Percentiles rank a stretch among this genome's conserved stretches.
These are phyloP conservation scores for Syzygium oleosum DNA, from an alignment of 345 rosid species.

Conservation along the genomic window DNA sequence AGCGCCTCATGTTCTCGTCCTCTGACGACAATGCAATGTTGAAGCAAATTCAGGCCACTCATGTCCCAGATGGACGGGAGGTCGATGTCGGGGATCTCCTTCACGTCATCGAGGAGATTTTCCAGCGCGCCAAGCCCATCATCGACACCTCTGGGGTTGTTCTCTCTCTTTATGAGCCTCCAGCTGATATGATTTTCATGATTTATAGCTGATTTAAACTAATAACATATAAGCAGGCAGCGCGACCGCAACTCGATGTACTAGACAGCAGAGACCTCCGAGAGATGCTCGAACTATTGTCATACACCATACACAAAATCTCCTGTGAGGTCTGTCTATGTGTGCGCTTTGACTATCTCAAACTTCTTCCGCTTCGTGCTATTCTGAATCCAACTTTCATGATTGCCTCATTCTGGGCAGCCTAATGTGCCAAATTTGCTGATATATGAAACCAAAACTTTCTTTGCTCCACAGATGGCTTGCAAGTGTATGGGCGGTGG, in stretches of 20 bases:
- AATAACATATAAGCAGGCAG: conserved; percentile 10
- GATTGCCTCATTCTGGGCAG: not conserved
- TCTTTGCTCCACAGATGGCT: conserved; percentile 22
- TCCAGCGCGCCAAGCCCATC: conserved; percentile 20
- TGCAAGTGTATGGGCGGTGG: conserved; percentile 34
- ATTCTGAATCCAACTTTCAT: not conserved
- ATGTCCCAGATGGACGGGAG: conserved; percentile 45
- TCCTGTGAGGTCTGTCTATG: conserved; percentile 44
- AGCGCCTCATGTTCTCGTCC: conserved; percentile 24
- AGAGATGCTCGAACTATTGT: conserved; percentile 31
- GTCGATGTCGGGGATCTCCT: conserved; percentile 33
- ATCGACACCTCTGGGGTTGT: not conserved
- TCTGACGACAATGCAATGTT: conserved; percentile 46
- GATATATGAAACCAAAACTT: not conserved
- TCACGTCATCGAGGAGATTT: conserved; percentile 36
- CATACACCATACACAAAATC: conserved; percentile 34
- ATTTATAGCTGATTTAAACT: not conserved
- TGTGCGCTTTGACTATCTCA: not conserved
- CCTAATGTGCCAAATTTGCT: not conserved
- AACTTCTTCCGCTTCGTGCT: not conserved
- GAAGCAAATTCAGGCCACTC: conserved; percentile 53
- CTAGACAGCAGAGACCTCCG: conserved; percentile 18
- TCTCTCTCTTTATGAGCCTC: not conserved
- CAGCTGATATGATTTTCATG: not conserved
- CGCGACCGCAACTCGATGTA: conserved; percentile 11